Percentiles rank a stretch among this genome's conserved stretches.
Conservation (phyloP, 2,329 filamentous ascomycete genomes). For the Penicillium sp. region DNA sequence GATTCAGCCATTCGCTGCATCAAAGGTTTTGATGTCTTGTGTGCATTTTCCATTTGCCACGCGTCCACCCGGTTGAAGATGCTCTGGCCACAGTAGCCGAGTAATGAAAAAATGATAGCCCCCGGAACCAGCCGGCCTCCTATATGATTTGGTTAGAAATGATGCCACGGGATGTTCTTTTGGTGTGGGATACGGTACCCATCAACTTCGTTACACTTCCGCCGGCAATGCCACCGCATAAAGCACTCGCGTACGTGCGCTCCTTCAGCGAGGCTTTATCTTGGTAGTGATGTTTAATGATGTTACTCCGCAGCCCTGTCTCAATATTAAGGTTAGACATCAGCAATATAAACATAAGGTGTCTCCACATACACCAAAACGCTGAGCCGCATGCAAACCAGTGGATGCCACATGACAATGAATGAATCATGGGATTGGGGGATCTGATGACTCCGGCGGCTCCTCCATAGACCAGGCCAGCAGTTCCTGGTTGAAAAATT, state of each 20-base stretch:
- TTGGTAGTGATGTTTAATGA: slow-evolving; percentile 51
- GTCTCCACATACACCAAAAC: slow-evolving; percentile 66
- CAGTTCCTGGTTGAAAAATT: slow-evolving; percentile 27
- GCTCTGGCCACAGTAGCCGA: slow-evolving; percentile 58
- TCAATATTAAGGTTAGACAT: slow-evolving; percentile 7
- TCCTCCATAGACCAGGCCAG: slow-evolving; percentile 65
- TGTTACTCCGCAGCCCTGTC: slow-evolving; percentile 43
- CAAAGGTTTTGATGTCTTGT: slow-evolving; percentile 42
- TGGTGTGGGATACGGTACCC: slow-evolving; percentile 38
- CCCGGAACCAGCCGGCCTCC: slow-evolving; percentile 60
- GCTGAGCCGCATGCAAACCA: slow-evolving; percentile 76
- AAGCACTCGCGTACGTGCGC: slow-evolving; percentile 64
- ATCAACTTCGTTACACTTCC: slow-evolving; percentile 57
- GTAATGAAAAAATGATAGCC: slow-evolving; percentile 58
- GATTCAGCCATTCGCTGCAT: slow-evolving; percentile 57
- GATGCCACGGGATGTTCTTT: not conserved
- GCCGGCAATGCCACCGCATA: slow-evolving; percentile 69
- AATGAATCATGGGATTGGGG: slow-evolving; percentile 66
- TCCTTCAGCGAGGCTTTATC: slow-evolving; percentile 58
- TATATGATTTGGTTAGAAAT: slow-evolving; percentile 35
- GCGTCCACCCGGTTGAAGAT: slow-evolving; percentile 55
- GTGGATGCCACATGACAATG: slow-evolving; percentile 70
- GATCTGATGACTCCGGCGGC: slow-evolving; percentile 71
- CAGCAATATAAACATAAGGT: not conserved
- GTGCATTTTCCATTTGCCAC: slow-evolving; percentile 43